Evolutionary conservation across 441 rosid species (phyloP).

Genomic region (Erodium trifolium): DNA sequence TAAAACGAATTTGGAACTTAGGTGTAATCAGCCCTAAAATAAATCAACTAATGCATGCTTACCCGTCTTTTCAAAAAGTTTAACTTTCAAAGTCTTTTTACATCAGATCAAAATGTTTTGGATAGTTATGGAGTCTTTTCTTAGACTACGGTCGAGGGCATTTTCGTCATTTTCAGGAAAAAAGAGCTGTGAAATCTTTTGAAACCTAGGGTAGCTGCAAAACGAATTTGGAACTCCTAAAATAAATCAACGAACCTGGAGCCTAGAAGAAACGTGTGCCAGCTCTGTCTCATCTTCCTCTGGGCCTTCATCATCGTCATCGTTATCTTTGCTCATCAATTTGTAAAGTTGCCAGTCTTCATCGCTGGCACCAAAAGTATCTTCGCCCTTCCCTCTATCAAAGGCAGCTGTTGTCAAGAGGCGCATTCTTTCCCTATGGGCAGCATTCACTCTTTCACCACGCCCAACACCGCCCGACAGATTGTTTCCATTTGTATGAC

Average conservation of each 20-base stretch:
- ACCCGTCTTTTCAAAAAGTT: too few relatives aligned
- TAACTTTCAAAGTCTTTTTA: too few relatives aligned
- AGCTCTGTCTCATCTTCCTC: conserved; percentile 74
- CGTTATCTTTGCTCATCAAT: conserved; percentile 83
- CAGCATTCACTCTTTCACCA: conserved; percentile 89
- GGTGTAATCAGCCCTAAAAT: too few relatives aligned
- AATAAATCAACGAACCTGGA: conserved; percentile 37
- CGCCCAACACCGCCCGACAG: conserved; percentile 68
- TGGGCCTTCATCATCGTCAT: conserved; percentile 61
- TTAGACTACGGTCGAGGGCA: too few relatives aligned
- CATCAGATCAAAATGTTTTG: too few relatives aligned
- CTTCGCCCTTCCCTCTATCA: conserved; percentile 94
- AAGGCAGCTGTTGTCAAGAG: conserved; percentile 88
- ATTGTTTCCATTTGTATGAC: conserved; percentile 55
- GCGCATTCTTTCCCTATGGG: conserved; percentile 91
- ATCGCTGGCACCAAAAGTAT: conserved; percentile 78
- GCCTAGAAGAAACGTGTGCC: conserved; percentile 59
- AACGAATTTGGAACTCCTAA: not conserved
- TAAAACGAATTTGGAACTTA: too few relatives aligned
- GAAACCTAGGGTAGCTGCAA: too few relatives aligned
- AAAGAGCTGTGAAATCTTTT: too few relatives aligned
- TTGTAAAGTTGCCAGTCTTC: conserved; percentile 98
- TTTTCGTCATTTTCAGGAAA: too few relatives aligned
- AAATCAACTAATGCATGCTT: too few relatives aligned
- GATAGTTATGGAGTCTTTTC: too few relatives aligned